These are phyloP conservation scores for Actinidia arguta DNA, from an alignment of 179 eudicot genomes.

Conservation along the genomic window DNA sequence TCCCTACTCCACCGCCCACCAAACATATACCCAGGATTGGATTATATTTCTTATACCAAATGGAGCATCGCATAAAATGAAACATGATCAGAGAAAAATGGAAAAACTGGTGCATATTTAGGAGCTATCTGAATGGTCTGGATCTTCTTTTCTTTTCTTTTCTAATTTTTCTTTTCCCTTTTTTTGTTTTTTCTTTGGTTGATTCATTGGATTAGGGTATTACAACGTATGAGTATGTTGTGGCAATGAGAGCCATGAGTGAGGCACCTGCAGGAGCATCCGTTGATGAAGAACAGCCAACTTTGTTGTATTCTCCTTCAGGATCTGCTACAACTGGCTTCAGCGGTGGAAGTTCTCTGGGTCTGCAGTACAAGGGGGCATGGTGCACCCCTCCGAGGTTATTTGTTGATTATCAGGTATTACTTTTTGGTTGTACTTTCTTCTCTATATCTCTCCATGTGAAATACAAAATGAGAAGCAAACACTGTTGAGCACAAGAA, in stretches of 20 bases:
- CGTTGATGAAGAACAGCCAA: conserved; percentile 69
- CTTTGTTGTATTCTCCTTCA: conserved; percentile 76
- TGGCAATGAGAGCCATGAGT: conserved; percentile 96
- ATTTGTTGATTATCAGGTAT: conserved; percentile 94
- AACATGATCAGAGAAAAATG: neutral
- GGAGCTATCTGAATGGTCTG: neutral
- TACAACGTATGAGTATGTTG: conserved; percentile 95
- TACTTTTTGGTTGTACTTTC: neutral
- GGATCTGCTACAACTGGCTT: conserved; percentile 95
- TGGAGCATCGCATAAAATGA: conserved; percentile 2
- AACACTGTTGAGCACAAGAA: neutral
- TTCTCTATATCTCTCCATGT: neutral
- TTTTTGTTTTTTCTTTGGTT: conserved; percentile 8
- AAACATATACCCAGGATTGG: no score
- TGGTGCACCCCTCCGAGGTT: conserved; percentile 99
- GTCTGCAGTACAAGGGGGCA: conserved; percentile 90
- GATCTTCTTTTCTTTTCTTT: neutral
- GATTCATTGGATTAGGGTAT: conserved; percentile 65
- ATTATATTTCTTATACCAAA: conserved; percentile 1
- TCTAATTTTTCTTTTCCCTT: neutral
- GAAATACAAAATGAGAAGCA: neutral
- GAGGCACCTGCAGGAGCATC: conserved; percentile 82
- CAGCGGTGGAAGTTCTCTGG: conserved; percentile 95
- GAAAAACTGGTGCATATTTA: neutral
- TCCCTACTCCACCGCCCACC: no score